These are phyloP conservation scores for Lentinus tigrinus DNA, from an alignment of 768 basidiomycete genomes.

Conservation along the genomic window DNA sequence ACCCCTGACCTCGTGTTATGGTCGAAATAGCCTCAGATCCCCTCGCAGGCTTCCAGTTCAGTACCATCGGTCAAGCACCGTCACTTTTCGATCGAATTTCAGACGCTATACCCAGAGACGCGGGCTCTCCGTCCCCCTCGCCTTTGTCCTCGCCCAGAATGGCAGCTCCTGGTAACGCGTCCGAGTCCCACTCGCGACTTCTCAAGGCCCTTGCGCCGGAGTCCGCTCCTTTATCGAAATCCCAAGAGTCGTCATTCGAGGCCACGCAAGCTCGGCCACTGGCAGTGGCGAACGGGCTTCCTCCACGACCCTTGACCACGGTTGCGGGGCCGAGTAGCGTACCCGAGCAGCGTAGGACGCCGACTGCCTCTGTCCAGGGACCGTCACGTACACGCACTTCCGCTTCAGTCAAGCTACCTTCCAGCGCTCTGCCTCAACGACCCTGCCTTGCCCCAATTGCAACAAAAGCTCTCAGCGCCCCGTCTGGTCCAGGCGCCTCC, in stretches of 20 bases:
- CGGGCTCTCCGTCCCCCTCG: conserved; percentile 3
- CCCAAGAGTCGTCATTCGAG: no score
- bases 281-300: no score
- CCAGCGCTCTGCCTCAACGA: not conserved
- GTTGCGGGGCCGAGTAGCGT: not conserved
- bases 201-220: conserved; percentile 1
- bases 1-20: conserved; percentile 2
- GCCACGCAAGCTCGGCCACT: no score
- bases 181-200: conserved; percentile 20
- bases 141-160: not conserved
- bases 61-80: conserved; percentile 53
- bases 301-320: not conserved
- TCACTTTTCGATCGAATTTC: conserved; percentile 49
- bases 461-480: not conserved
- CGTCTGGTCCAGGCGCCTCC: not conserved
- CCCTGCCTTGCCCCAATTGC: not conserved
- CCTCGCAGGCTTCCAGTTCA: conserved; percentile 48
- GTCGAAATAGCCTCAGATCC: not conserved
- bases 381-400: not conserved
- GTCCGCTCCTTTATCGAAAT: not conserved
- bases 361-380: not conserved
- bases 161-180: not conserved
- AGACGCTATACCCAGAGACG: conserved; percentile 31
- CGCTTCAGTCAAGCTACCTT: not conserved
- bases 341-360: not conserved